Conservation (phyloP, 2,329 filamentous ascomycete species). For the Sclerotinia minor region DNA sequence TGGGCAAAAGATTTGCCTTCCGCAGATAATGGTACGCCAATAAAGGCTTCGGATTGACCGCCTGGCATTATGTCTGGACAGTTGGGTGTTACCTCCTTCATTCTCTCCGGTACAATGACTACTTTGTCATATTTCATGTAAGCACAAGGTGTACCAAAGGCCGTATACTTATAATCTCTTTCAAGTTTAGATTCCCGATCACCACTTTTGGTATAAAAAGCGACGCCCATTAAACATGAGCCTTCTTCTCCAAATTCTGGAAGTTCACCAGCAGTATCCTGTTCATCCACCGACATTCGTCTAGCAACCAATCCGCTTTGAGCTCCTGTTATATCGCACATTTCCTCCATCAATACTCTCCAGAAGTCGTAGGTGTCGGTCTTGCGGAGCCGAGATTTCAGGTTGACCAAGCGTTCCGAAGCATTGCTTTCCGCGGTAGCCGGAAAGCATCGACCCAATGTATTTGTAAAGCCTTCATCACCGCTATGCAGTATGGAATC, state of each 20-base stretch:
- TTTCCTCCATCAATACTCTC: slow-evolving; percentile 61
- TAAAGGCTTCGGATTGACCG: slow-evolving; percentile 64
- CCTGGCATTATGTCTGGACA: slow-evolving; percentile 59
- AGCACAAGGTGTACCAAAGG: slow-evolving; percentile 61
- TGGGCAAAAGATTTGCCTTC: slow-evolving; percentile 67
- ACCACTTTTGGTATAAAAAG: slow-evolving; percentile 65
- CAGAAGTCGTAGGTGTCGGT: slow-evolving; percentile 62
- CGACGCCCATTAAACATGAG: slow-evolving; percentile 63
- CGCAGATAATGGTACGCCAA: slow-evolving; percentile 65
- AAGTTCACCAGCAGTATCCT: slow-evolving; percentile 59
- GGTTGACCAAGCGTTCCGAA: slow-evolving; percentile 57
- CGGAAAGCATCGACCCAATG: slow-evolving; percentile 43
- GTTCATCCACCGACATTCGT: slow-evolving; percentile 59
- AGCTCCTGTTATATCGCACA: slow-evolving; percentile 61
- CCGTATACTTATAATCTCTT: slow-evolving; percentile 63
- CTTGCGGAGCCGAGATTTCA: slow-evolving; percentile 57
- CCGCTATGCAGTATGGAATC: slow-evolving; percentile 37
- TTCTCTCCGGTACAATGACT: slow-evolving; percentile 63
- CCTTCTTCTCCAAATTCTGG: slow-evolving; percentile 60
- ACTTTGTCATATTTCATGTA: slow-evolving; percentile 73
- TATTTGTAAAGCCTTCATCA: slow-evolving; percentile 38
- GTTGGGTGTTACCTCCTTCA: slow-evolving; percentile 58
- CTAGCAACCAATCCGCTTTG: slow-evolving; percentile 71
- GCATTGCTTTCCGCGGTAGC: slow-evolving; percentile 58
- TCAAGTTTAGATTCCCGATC: slow-evolving; percentile 53